phyloP scores from a whole-genome alignment of 768 basidiomycete genomes.

The Boletus sp. region DNA sequence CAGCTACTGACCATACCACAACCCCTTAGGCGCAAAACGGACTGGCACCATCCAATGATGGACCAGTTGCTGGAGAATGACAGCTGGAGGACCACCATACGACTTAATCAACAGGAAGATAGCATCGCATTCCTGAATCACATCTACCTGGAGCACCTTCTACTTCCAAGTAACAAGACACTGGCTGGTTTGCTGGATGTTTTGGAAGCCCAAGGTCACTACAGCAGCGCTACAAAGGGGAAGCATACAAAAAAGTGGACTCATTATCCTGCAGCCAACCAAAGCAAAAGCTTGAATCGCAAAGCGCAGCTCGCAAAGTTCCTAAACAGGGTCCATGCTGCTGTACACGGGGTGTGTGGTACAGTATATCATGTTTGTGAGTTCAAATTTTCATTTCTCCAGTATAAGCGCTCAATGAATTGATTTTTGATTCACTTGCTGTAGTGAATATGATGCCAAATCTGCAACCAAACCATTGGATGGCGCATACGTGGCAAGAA shows the following conservation, averaged over 20 bases:
- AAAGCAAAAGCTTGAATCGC: neutral
- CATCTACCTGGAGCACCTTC: neutral
- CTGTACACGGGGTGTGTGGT: neutral
- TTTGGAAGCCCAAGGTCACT: no score
- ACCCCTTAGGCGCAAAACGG: neutral
- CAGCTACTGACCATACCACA: neutral
- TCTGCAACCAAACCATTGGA: neutral
- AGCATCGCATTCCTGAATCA: no score
- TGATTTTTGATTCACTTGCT: no score
- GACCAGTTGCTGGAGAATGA: neutral
- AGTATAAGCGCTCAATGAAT: neutral
- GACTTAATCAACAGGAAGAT: no score
- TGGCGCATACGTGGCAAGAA: neutral
- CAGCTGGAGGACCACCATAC: no score
- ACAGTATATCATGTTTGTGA: no score
- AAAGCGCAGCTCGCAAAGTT: neutral
- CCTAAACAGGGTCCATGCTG: no score
- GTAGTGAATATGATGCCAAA: neutral
- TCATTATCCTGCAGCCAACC: no score
- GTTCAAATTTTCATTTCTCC: neutral
- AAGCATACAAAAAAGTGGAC: no score
- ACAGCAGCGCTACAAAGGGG: no score
- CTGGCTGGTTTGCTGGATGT: no score
- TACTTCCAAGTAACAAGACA: neutral
- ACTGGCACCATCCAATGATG: neutral